Evolutionary conservation across 202 grass and related monocot species (phyloP), one percentile per base, ranked within the genome.

Genomic region (Carex sylvatica): DNA sequence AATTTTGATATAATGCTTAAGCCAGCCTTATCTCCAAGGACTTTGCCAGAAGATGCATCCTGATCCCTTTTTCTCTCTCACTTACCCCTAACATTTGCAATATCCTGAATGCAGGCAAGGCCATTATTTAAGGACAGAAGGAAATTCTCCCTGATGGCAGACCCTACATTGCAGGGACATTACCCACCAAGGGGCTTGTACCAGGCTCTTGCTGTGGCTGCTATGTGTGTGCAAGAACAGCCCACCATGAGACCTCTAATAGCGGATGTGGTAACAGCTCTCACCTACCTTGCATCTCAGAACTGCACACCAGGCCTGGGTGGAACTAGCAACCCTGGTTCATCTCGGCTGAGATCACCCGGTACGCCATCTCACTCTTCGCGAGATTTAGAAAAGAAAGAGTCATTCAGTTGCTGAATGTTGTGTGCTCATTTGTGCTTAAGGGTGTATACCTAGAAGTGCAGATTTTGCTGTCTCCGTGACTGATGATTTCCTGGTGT

Each of bases 181-280:
- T 96, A 89, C 65, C 90, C 90, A 1, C 2, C 74, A 0, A 88
- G 93, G 83, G 93, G 88, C 7, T 71, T 96, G 80, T 96, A 96
- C 80, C 90, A 92, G 76, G 93, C 93, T 44, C 85, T 96, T 28
- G 93, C 90, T 18, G 88, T 92, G 6, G 90, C 90, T 30, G 90
- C 83, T n/a, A 96, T 96, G 93, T 96, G 90, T 18, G 90, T 96
- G 15, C 90, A 96, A 83, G 93, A 96, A 66, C 90, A 96, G 65
- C 85, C 93, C 0, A 85, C 83, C 36, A 76, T 92, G 88, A 88
- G 93, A 82, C 93, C 90, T 2, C 76, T 91, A 52, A 96, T 96
- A 3, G 90, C 88, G 10, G 93, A 96, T 62, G 87, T 96, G 7
- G 93, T 96, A 19, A 91, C 93, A 6, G 90, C 90, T 52, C 88